These are phyloP conservation scores for Xylariaceae sp. DNA, from an alignment of 2,329 filamentous ascomycete species.

Conservation along the genomic window DNA sequence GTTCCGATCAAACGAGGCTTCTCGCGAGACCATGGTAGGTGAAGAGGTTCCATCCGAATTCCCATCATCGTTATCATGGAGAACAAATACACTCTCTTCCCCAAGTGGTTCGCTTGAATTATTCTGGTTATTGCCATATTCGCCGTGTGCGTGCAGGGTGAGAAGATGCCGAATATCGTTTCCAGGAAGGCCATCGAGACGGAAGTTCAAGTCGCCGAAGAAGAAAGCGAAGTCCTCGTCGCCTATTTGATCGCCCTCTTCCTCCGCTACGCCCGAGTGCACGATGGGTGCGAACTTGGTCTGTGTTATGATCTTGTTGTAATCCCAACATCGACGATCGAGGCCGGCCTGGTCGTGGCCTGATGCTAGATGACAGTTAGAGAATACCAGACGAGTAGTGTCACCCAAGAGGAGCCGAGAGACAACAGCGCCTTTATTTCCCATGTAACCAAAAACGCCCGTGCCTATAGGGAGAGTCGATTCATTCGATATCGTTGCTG, in stretches of 20 bases:
- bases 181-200: constrained; percentile 80
- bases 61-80: constrained; percentile 47
- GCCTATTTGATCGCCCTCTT: constrained; percentile 68
- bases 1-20: constrained; percentile 31
- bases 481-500: constrained; percentile 70
- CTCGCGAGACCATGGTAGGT: constrained; percentile 32
- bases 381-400: constrained; percentile 80
- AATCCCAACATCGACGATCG: constrained; percentile 88
- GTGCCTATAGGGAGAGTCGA: constrained; percentile 83
- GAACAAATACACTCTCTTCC: constrained; percentile 50
- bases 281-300: constrained; percentile 73
- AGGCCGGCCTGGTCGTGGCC: constrained; percentile 73
- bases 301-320: constrained; percentile 68
- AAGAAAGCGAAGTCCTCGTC: constrained; percentile 94
- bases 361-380: constrained; percentile 88
- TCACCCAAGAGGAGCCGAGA: constrained; percentile 82
- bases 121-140: constrained; percentile 59
- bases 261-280: constrained; percentile 59
- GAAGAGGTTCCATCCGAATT: constrained; percentile 35
- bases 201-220: constrained; percentile 95
- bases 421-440: constrained; percentile 89
- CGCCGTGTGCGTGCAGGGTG: constrained; percentile 74
- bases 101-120: constrained; percentile 38
- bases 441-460: constrained; percentile 85
- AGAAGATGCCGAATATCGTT: constrained; percentile 84